These are phyloP conservation scores for Fusarium clavum DNA, from an alignment of 2,329 filamentous ascomycete species.

Conservation along the genomic window DNA sequence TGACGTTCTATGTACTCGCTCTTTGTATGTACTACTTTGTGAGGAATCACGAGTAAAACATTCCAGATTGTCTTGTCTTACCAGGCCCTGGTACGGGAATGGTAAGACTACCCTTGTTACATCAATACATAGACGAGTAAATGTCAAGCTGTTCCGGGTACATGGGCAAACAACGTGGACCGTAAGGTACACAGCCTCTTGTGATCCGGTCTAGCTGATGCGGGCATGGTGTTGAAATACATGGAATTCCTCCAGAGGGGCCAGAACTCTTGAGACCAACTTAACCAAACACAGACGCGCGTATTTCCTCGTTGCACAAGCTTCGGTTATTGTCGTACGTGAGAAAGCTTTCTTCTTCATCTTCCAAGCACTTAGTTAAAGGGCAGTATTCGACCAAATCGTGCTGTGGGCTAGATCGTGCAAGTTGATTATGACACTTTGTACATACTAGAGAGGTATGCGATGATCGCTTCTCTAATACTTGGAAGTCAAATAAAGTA, in stretches of 20 bases:
- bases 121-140: neutral
- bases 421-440: neutral
- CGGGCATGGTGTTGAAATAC: constrained; percentile 9
- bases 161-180: neutral
- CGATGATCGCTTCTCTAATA: neutral
- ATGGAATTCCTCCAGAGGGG: constrained; percentile 28
- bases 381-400: neutral
- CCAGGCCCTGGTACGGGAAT: neutral
- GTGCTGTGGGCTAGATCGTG: neutral
- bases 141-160: neutral
- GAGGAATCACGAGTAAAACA: neutral
- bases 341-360: neutral
- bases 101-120: neutral
- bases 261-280: constrained; percentile 26
- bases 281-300: neutral
- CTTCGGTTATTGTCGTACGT: neutral
- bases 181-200: neutral
- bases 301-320: neutral
- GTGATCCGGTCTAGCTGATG: neutral
- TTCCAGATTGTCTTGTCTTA: neutral
- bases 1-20: neutral
- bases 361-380: neutral
- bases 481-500: neutral
- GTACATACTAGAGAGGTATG: neutral
- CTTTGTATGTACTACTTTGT: neutral